Conservation (phyloP, 2,329 filamentous ascomycete species). For the Hymenoscyphus salicellus region DNA sequence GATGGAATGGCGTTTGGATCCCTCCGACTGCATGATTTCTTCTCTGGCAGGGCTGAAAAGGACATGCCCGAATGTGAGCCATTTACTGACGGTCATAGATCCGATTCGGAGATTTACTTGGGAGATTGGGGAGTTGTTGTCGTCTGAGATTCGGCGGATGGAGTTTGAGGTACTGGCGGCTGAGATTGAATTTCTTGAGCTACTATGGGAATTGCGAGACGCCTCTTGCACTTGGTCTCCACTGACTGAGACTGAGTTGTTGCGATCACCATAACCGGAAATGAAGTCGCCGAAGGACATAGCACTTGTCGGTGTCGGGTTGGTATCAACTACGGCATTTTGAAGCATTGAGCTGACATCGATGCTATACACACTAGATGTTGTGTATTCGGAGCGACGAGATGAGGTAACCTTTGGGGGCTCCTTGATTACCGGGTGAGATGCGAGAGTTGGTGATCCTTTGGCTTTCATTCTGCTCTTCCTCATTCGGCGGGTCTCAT, state of each 20-base stretch:
- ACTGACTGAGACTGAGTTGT: conserved; percentile 27
- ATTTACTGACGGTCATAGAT: conserved; percentile 82
- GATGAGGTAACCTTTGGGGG: conserved; percentile 9
- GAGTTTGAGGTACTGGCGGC: conserved; percentile 25
- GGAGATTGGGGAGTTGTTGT: conserved; percentile 60
- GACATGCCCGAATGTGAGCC: conserved; percentile 80
- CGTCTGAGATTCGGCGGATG: conserved; percentile 33
- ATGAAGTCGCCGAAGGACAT: conserved; percentile 45
- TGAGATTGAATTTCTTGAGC: conserved; percentile 23
- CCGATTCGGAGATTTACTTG: conserved; percentile 76
- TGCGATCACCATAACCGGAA: conserved; percentile 41
- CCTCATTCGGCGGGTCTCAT: conserved; percentile 35
- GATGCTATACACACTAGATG: conserved; percentile 53
- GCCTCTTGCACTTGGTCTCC: conserved; percentile 12
- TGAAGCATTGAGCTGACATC: conserved; percentile 55
- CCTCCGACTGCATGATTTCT: conserved; percentile 56
- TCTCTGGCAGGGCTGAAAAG: conserved; percentile 77
- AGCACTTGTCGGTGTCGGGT: conserved; percentile 44
- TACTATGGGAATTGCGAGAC: conserved; percentile 16
- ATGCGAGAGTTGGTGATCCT: conserved; percentile 25
- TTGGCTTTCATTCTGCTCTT: conserved; percentile 26
- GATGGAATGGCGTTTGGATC: conserved; percentile 58
- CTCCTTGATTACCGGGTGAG: conserved; percentile 21
- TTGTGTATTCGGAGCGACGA: conserved; percentile 30
- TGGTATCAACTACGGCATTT: conserved; percentile 43